Base-by-base conservation (phyloP, 371 early-diverging fungal genomes). In the Mucor irregularis region DNA sequence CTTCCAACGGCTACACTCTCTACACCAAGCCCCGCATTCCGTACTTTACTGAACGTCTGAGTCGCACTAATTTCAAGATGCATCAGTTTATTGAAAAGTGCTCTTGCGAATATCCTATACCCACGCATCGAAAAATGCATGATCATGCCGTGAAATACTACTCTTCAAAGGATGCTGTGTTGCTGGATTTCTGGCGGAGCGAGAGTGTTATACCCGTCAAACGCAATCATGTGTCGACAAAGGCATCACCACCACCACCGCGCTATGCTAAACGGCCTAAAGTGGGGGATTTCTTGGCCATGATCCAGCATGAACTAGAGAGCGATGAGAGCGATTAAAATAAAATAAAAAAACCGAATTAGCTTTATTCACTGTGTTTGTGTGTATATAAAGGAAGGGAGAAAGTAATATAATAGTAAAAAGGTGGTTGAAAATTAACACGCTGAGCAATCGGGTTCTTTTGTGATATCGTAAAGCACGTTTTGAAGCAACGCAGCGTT, bases 401-500 rank as follows among this genome's bases (percentile, higher is more conserved):
- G n/a, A n/a, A n/a, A n/a, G n/a, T n/a, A n/a, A n/a, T n/a, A n/a
- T n/a, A n/a, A n/a, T n/a, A n/a, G n/a, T n/a, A n/a, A n/a, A n/a
- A n/a, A n/a, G n/a, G n/a, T n/a, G n/a, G n/a, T n/a, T n/a, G n/a
- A n/a, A n/a, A n/a, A n/a, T n/a, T n/a, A n/a, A n/a, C n/a, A n/a
- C n/a, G n/a, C n/a, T n/a, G n/a, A n/a, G n/a, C n/a, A n/a, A n/a
- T 47, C 17, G 13, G 19, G 0, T 47, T 53, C n/a, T 3, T 40
- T 37, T 16, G 45, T 56, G 9, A 64, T 57, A 5, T 30, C 45
- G 26, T 43, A 42, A 2, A 66, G 39, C 4, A 57, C 58, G 2
- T 42, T 16, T 31, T 66, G 57, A 5, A 66, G 45, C 5, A 19
- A 40, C 33, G 47, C 34, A 16, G 61, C 44, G 10, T 56, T 48